Percentiles rank a stretch among this genome's conserved stretches.
phyloP scores from a whole-genome alignment of 2,329 filamentous ascomycete genomes.

The Achaetomium macrosporum region DNA sequence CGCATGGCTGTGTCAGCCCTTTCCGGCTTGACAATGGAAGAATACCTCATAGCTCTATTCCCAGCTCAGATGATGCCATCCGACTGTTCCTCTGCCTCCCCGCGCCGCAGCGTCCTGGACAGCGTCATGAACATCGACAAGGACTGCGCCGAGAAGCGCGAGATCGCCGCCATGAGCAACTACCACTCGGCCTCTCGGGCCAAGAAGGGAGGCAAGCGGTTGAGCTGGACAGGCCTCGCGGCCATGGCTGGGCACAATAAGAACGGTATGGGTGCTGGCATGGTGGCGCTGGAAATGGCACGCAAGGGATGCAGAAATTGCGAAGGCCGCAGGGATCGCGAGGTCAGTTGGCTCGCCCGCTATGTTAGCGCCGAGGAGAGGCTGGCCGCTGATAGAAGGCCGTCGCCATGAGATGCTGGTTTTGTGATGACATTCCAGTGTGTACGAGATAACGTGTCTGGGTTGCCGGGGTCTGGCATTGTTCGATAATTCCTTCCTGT shows the following conservation, averaged over 20 bases:
- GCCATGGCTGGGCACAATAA: constrained; percentile 25
- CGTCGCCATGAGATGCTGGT: neutral
- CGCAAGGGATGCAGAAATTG: constrained; percentile 30
- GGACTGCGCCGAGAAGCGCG: constrained; percentile 37
- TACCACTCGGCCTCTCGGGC: constrained; percentile 24
- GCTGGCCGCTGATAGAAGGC: neutral
- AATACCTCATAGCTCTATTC: constrained; percentile 35
- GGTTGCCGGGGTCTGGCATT: neutral
- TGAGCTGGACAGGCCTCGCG: constrained; percentile 38
- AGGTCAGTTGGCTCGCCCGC: constrained; percentile 30
- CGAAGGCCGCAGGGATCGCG: constrained; percentile 30
- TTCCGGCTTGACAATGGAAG: constrained; percentile 26
- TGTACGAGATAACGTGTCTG: neutral
- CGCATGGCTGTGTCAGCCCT: neutral
- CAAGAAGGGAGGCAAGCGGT: constrained; percentile 28
- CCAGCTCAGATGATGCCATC: constrained; percentile 26
- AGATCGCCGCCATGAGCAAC: constrained; percentile 35
- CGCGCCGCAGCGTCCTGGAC: constrained; percentile 28
- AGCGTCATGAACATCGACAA: constrained; percentile 34
- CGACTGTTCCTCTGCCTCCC: neutral
- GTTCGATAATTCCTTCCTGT: no score
- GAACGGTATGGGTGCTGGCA: constrained; percentile 30
- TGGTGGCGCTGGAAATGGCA: constrained; percentile 32
- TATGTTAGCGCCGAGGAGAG: constrained; percentile 21
- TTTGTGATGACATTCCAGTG: neutral